These are phyloP conservation scores for Pseudofabraea citricarpa DNA, from an alignment of 2,329 filamentous ascomycete genomes.

Conservation along the genomic window DNA sequence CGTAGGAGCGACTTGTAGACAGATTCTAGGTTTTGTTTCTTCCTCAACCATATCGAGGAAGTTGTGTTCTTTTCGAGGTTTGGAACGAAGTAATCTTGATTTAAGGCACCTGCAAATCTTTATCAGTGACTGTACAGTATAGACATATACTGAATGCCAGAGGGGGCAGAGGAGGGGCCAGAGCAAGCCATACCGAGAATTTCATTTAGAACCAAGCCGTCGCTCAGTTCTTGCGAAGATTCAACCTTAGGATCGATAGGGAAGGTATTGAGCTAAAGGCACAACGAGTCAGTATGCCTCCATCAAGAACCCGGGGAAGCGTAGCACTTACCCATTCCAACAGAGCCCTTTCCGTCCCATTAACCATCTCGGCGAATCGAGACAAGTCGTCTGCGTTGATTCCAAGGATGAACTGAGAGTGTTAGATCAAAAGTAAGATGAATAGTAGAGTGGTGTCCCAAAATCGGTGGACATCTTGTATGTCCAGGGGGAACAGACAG, in stretches of 20 bases:
- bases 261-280: constrained; percentile 29
- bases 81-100: constrained; percentile 49
- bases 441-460: background rate
- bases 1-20: constrained; percentile 50
- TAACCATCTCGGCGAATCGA: background rate
- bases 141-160: too few relatives aligned
- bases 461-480: constrained; percentile 12
- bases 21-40: constrained; percentile 47
- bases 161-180: background rate
- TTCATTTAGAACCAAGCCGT: constrained; percentile 27
- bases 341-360: constrained; percentile 46
- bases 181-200: constrained; percentile 35
- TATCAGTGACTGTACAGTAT: constrained; percentile 33
- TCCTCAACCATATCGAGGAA: constrained; percentile 29
- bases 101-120: constrained; percentile 50
- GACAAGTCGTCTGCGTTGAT: too few relatives aligned
- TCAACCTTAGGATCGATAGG: constrained; percentile 23
- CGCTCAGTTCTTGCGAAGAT: constrained; percentile 27
- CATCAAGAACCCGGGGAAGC: constrained; percentile 1
- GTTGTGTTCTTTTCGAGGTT: constrained; percentile 44
- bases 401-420: too few relatives aligned
- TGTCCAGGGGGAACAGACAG: background rate
- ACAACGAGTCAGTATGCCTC: constrained; percentile 11
- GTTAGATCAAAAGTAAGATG: too few relatives aligned
- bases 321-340: constrained; percentile 46